phyloP scores from a whole-genome alignment of 2,329 filamentous ascomycete species.

The Mollisia scopiformis region DNA sequence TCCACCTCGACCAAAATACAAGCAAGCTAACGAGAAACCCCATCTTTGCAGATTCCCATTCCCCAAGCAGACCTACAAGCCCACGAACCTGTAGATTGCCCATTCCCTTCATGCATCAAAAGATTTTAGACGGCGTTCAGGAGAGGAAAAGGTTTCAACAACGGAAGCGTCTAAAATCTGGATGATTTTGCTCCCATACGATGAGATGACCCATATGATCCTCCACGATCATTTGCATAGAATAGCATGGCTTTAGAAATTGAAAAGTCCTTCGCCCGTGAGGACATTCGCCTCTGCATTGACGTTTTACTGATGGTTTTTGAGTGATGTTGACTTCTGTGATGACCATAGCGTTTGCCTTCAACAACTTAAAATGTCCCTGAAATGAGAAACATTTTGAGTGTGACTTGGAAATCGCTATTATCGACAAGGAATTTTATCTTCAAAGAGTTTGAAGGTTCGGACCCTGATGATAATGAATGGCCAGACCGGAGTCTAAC shows the following conservation, averaged over 20 bases:
- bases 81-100: conserved; percentile 39
- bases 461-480: neutral
- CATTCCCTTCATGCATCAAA: conserved; percentile 37
- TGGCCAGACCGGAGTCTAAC: neutral
- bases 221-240: conserved; percentile 42
- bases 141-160: conserved; percentile 56
- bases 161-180: conserved; percentile 42
- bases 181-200: conserved; percentile 31
- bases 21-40: conserved; percentile 28
- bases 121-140: conserved; percentile 48
- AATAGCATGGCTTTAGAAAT: conserved; percentile 27
- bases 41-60: conserved; percentile 67
- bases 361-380: no score
- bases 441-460: no score
- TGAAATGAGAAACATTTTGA: no score
- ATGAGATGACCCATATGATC: conserved; percentile 36
- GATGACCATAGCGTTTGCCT: neutral
- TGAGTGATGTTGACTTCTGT: neutral
- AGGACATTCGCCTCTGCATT: no score
- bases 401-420: no score
- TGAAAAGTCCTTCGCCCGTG: conserved; percentile 24
- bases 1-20: conserved; percentile 10
- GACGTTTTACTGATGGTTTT: neutral
- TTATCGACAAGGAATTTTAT: no score
- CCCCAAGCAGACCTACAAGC: conserved; percentile 76